A percentile compares a stretch with the other conserved stretches of the same genome.
These are phyloP conservation scores for Nakaseomyces bracarensis DNA, from an alignment of 1,139 yeast genomes.

Conservation along the genomic window DNA sequence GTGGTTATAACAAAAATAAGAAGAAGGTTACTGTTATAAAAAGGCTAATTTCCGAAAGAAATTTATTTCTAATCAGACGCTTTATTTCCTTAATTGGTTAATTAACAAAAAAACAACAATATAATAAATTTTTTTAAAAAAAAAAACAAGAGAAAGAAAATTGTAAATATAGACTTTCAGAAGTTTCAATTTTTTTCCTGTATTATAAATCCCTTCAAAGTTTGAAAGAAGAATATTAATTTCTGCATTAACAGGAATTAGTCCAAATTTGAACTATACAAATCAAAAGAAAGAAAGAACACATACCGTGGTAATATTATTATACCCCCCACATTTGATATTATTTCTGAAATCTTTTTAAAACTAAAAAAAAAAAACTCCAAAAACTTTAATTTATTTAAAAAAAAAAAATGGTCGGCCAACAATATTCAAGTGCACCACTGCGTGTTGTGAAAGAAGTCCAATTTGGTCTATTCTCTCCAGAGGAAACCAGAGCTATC, in stretches of 20 bases:
- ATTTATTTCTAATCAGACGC: constrained; percentile 1
- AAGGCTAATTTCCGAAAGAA: no score
- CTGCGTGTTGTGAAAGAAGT: constrained; percentile 94
- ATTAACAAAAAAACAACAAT: background rate
- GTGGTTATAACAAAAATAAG: background rate
- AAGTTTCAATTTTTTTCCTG: constrained; percentile 1
- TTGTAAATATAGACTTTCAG: background rate
- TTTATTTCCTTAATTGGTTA: constrained; percentile 6
- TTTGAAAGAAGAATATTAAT: background rate
- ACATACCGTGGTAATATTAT: no score
- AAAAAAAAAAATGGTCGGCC: constrained; percentile 36
- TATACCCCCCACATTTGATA: no score
- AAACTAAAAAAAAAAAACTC: background rate
- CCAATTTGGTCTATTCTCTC: constrained; percentile 95
- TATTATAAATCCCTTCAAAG: background rate
- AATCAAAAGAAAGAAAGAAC: no score
- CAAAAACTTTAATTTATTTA: background rate
- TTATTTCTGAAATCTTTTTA: background rate
- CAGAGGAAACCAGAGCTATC: constrained; percentile 94
- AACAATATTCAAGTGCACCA: constrained; percentile 96
- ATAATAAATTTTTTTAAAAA: background rate
- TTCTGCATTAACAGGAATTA: background rate
- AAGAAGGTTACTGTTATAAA: background rate
- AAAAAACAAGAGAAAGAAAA: background rate
- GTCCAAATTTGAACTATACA: background rate